Conservation (phyloP, 768 basidiomycete species). For the Phaeotremella skinneri region DNA sequence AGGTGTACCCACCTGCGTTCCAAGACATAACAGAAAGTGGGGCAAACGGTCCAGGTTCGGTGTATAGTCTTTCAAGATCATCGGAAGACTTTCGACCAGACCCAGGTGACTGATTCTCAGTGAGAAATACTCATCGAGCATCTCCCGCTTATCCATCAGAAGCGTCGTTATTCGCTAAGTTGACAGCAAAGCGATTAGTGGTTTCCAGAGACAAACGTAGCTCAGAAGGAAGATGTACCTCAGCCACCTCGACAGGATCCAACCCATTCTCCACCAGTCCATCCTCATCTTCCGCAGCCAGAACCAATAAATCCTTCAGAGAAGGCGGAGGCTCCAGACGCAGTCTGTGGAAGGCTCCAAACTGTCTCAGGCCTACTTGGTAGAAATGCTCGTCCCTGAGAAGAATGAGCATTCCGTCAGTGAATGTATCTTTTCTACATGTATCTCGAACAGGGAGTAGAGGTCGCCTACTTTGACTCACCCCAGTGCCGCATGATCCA, state of each 20-base stretch:
- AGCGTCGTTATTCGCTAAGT: slow-evolving; percentile 26
- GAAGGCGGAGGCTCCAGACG: slow-evolving; percentile 79
- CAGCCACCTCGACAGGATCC: slow-evolving; percentile 63
- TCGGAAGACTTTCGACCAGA: slow-evolving; percentile 70
- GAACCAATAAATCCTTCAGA: slow-evolving; percentile 65
- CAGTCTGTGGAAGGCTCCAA: slow-evolving; percentile 73
- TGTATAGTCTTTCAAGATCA: slow-evolving; percentile 79
- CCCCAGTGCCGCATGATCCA: slow-evolving; percentile 82
- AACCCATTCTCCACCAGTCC: slow-evolving; percentile 57
- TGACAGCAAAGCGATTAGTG: neutral
- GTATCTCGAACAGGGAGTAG: neutral
- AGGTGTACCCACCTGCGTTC: slow-evolving; percentile 74
- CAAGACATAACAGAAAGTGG: slow-evolving; percentile 81
- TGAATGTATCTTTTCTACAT: neutral
- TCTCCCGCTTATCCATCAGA: slow-evolving; percentile 59
- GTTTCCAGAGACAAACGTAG: neutral
- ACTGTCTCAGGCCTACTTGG: slow-evolving; percentile 86
- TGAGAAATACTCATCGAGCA: slow-evolving; percentile 91
- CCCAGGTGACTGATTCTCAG: slow-evolving; percentile 65
- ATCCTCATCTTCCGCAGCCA: slow-evolving; percentile 74
- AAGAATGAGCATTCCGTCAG: neutral
- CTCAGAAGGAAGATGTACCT: slow-evolving; percentile 57
- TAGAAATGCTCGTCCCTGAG: slow-evolving; percentile 89
- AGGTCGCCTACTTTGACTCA: slow-evolving; percentile 60
- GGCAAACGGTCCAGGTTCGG: slow-evolving; percentile 90